A percentile compares a stretch with the other conserved stretches of the same genome.
phyloP scores from a whole-genome alignment of 2,329 filamentous ascomycete genomes.

The Aspergillus japonicus region DNA sequence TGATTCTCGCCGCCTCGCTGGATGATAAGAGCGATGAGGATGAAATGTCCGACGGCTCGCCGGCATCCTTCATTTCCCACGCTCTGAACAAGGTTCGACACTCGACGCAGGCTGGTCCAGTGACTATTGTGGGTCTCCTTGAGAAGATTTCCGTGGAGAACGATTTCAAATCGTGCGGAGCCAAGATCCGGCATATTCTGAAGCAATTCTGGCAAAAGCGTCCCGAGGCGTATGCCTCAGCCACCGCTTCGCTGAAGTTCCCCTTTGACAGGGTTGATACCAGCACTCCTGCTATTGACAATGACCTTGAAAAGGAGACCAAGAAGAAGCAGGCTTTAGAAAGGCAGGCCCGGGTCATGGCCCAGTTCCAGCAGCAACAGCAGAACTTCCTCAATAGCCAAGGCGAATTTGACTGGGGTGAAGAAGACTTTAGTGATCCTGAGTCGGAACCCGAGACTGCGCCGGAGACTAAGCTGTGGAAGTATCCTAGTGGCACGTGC shows the following conservation, averaged over 20 bases:
- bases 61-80: conserved; percentile 68
- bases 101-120: conserved; percentile 34
- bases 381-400: conserved; percentile 91
- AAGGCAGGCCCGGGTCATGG: conserved; percentile 92
- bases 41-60: conserved; percentile 47
- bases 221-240: conserved; percentile 68
- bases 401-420: conserved; percentile 82
- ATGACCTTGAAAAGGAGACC: conserved; percentile 62
- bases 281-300: conserved; percentile 70
- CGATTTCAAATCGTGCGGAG: conserved; percentile 76
- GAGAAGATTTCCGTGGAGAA: conserved; percentile 61
- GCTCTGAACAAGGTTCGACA: conserved; percentile 64
- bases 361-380: conserved; percentile 95
- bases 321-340: conserved; percentile 91
- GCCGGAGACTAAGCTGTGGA: conserved; percentile 73
- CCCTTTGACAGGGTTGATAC: conserved; percentile 77
- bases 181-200: conserved; percentile 80
- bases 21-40: conserved; percentile 70
- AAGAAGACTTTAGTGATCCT: conserved; percentile 70
- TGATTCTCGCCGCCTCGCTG: conserved; percentile 78
- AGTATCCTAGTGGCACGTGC: conserved; percentile 88
- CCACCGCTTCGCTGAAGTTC: conserved; percentile 60
- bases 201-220: conserved; percentile 81
- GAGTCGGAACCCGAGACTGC: conserved; percentile 52
- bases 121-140: conserved; percentile 55